Base-by-base conservation (phyloP, 441 rosid genomes). In the Brassica hybrid region DNA sequence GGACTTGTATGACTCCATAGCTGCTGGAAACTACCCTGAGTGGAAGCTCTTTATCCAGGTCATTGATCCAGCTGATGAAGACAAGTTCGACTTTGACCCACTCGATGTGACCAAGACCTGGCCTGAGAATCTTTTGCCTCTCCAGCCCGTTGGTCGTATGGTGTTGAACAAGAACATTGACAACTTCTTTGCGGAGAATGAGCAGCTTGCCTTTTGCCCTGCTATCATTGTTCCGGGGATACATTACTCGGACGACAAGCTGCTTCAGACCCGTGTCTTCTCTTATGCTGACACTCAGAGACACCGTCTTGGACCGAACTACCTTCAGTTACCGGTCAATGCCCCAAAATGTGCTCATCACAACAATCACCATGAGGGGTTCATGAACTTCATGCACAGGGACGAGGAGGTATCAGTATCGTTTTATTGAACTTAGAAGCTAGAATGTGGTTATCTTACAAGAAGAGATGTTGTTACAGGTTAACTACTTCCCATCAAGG, bases 81-180 rank as follows among this genome's bases (percentile, higher is more conserved):
- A 93, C 67, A 87, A 63, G 84, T 89, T 89, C 58, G 97, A 93
- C 81, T 93, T 91, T 73, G 99, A 95, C 65, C 99, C 99, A 0
- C 95, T 95, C 56, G 98, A 93, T 86, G 96, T 87, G 7, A 95
- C 99, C 80, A 95, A 89, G 87, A 90, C 86, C 62, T 95, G 99
- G 98, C 97, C 99, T 66, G 99, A 95, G 67, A 96, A 95, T 80
- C 87, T 95, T 76, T 72, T 95, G 73, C 99, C 99, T 36, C 80
- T 91, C 57, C 96, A 89, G 69, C 99, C 99, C 0, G 97, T 95
- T 30, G 99, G 99, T 0, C 98, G 98, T 17, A 71, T 95, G 94
- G 99, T 95, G 69, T 75, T 95, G 94, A 95, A 95, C 84, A 95
- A 82, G 87, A 95, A 93, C 84, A 91, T 95, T n/a, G 99, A 95